Evolutionary conservation across 768 basidiomycete species (phyloP), one percentile per base, ranked within the genome.

Genomic region (Serpula lacrymans): DNA sequence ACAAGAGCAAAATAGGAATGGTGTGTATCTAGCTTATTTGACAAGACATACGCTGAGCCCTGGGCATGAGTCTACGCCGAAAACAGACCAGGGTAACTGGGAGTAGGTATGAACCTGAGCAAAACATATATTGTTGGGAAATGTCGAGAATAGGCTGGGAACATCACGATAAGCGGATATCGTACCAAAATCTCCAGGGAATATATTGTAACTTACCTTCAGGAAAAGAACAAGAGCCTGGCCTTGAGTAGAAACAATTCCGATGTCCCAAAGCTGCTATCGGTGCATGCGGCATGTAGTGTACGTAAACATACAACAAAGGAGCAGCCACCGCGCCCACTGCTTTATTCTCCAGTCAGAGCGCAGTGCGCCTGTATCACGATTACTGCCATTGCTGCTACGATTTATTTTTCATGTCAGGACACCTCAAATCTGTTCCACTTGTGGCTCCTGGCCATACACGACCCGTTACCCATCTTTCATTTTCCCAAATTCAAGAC

Each of bases 391-490:
- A 7, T 16, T 43, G 10, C 20, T n/a, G n/a, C 20, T 34, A n/a
- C 22, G 28, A 28, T 36, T 26, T 24, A 9, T 29, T 17, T 12
- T 20, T 34, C 69, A 83, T 82, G 80, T 78, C 77, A 60, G 51
- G 67, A 41, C 74, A 70, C n/a, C 64, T 73, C 50, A 88, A 83
- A 67, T 73, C 81, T 39, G 77, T 81, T 35, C 85, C 87, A 39
- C 83, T 89, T 50, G 87, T 89, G 60, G 87, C 87, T 34, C 84
- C 87, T 53, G 87, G 87, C 45, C 87, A 89, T 60, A 89, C 87
- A 25, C 76, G 87, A 57, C 87, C 87, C 45, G 89, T 98, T 53
- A 91, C 89, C 23, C 90, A 96, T 60, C 82, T 98, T 48, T 90
- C 91, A 41, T 97, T 96, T 70, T 94, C 92, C 17, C 69, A 80